Conservation (phyloP, 768 basidiomycete species). For the Naganishia vaughanmartiniae region DNA sequence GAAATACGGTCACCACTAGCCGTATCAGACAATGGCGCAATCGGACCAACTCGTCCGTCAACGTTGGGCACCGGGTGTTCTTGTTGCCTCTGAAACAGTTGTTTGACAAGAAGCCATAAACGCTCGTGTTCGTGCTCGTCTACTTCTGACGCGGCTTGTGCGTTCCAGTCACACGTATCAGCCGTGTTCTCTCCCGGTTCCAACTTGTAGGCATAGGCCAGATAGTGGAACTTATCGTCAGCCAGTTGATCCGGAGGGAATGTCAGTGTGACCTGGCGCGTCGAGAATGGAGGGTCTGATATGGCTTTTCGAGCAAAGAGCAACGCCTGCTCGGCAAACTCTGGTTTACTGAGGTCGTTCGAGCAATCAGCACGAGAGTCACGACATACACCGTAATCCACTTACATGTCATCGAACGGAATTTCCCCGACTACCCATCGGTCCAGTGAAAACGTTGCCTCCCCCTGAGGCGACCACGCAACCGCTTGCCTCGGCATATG, state of each 20-base stretch:
- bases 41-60: background rate
- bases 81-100: conserved; percentile 19
- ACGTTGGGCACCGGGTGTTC: conserved; percentile 20
- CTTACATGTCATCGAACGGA: conserved; percentile 51
- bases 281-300: conserved; percentile 43
- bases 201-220: conserved; percentile 42
- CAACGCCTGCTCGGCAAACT: conserved; percentile 40
- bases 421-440: conserved; percentile 46
- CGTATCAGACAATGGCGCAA: conserved; percentile 4
- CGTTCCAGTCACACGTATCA: conserved; percentile 43
- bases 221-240: conserved; percentile 42
- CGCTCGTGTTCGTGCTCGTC: conserved; percentile 13
- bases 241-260: conserved; percentile 36
- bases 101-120: conserved; percentile 22
- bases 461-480: conserved; percentile 44
- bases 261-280: conserved; percentile 40
- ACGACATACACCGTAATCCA: background rate
- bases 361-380: too few relatives aligned
- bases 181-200: conserved; percentile 38
- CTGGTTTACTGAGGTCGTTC: background rate
- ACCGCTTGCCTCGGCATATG: conserved; percentile 44
- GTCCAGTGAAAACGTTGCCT: conserved; percentile 44
- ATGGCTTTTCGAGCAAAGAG: conserved; percentile 45
- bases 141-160: conserved; percentile 8
- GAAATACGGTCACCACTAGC: background rate